phyloP scores from a whole-genome alignment of 2,329 filamentous ascomycete species.

The Canariomyces notabilis region DNA sequence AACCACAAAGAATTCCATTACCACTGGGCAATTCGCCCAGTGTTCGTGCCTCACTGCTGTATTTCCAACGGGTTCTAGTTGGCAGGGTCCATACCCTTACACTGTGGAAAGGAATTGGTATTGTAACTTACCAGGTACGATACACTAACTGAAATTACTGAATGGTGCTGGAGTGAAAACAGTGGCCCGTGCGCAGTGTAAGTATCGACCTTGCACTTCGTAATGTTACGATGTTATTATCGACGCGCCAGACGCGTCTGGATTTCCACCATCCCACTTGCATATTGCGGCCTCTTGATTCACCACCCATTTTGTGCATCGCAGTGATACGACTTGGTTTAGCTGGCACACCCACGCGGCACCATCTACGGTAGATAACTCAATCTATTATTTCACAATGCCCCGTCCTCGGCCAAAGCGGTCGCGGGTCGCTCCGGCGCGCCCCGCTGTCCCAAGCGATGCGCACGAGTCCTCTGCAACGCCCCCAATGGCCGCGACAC shows the following conservation, averaged over 20 bases:
- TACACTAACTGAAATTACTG: neutral
- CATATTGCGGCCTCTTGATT: neutral
- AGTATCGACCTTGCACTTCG: too few species aligned
- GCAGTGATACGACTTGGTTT: neutral
- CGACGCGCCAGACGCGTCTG: slow-evolving; percentile 9
- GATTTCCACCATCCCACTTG: neutral
- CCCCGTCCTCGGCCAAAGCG: slow-evolving; percentile 16
- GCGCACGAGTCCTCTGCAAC: slow-evolving; percentile 14
- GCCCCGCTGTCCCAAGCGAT: neutral
- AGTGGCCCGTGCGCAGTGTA: too few species aligned
- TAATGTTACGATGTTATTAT: slow-evolving; percentile 1
- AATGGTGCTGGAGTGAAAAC: too few species aligned
- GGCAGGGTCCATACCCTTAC: too few species aligned
- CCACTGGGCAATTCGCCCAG: too few species aligned
- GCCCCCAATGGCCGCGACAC: slow-evolving; percentile 10
- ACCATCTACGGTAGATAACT: neutral
- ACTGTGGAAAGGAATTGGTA: too few species aligned
- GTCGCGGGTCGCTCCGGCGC: slow-evolving; percentile 22
- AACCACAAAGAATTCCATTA: too few species aligned
- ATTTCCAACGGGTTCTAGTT: too few species aligned
- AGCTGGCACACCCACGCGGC: neutral
- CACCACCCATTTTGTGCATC: neutral
- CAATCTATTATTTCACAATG: neutral
- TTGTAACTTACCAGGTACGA: too few species aligned
- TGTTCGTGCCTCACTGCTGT: too few species aligned